Conservation (phyloP, 495 filamentous ascomycete species). For the Xylaria venustula region DNA sequence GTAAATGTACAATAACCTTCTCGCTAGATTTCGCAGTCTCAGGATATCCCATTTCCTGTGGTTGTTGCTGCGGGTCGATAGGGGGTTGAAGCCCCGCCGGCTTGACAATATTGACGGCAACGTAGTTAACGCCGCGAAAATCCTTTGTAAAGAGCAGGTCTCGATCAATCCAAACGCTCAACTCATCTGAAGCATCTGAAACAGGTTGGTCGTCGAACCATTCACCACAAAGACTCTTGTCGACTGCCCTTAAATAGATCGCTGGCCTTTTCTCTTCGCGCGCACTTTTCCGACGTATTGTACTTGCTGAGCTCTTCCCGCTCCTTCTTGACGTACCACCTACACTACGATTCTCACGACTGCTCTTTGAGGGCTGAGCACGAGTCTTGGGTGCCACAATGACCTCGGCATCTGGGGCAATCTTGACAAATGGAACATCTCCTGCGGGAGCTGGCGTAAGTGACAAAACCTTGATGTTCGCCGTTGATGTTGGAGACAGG, state of each 20-base stretch:
- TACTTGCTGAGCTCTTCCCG: constrained; percentile 70
- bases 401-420: constrained; percentile 90
- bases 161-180: constrained; percentile 81
- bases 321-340: constrained; percentile 66
- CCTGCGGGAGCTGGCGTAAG: constrained; percentile 68
- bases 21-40: constrained; percentile 57
- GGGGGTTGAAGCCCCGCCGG: constrained; percentile 76
- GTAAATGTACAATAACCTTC: constrained; percentile 72
- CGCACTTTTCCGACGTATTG: constrained; percentile 58
- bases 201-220: constrained; percentile 68
- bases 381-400: constrained; percentile 88
- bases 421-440: constrained; percentile 80
- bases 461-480: constrained; percentile 82
- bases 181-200: constrained; percentile 54
- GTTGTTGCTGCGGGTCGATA: constrained; percentile 69
- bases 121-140: constrained; percentile 70
- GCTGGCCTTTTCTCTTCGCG: constrained; percentile 61
- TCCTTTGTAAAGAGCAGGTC: constrained; percentile 66
- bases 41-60: constrained; percentile 54
- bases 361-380: constrained; percentile 43
- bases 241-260: constrained; percentile 75
- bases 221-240: constrained; percentile 61
- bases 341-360: constrained; percentile 67
- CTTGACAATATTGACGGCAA: constrained; percentile 72
- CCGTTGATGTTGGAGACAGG: constrained; percentile 92